Evolutionary conservation across 2,329 filamentous ascomycete species (phyloP).

Genomic region (Aspergillus texensis): DNA sequence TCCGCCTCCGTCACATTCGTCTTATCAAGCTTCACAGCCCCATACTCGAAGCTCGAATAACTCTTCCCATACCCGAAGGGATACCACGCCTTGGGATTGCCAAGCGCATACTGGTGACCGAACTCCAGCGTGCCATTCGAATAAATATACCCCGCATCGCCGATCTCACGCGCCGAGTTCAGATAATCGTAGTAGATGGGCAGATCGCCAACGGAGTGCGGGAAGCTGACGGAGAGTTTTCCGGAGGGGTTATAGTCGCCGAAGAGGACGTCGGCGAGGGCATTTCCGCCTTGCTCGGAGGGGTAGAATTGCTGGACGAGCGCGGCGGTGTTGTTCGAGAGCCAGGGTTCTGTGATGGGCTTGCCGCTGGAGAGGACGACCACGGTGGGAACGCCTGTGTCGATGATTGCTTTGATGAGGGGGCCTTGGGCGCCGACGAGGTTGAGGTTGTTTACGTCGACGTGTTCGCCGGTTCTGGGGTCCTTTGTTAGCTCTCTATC

Average conservation of each 20-base stretch:
- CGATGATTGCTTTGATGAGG: slow-evolving; percentile 68
- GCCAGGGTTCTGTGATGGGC: slow-evolving; percentile 73
- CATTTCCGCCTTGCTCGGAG: slow-evolving; percentile 68
- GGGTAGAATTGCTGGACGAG: slow-evolving; percentile 77
- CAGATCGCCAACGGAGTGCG: slow-evolving; percentile 66
- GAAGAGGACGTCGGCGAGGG: slow-evolving; percentile 67
- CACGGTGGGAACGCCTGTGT: slow-evolving; percentile 67
- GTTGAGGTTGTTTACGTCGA: slow-evolving; percentile 65
- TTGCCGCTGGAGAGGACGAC: slow-evolving; percentile 72
- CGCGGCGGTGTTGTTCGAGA: slow-evolving; percentile 64
- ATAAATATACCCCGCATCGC: slow-evolving; percentile 57
- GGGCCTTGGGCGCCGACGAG: slow-evolving; percentile 71
- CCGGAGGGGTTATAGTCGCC: slow-evolving; percentile 68
- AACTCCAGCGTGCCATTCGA: slow-evolving; percentile 65
- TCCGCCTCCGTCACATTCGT: slow-evolving; percentile 56
- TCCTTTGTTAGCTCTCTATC: not conserved
- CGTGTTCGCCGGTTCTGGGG: slow-evolving; percentile 66
- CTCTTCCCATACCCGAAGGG: slow-evolving; percentile 68
- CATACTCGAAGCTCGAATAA: slow-evolving; percentile 66
- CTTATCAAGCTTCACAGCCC: slow-evolving; percentile 29
- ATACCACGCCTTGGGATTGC: slow-evolving; percentile 62
- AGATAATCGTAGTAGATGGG: slow-evolving; percentile 74
- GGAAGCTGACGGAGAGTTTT: slow-evolving; percentile 68
- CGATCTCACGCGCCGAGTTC: slow-evolving; percentile 62
- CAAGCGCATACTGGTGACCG: slow-evolving; percentile 67